A percentile compares a stretch with the other conserved stretches of the same genome.
Conservation (phyloP, 2,329 filamentous ascomycete genomes). For the Calonectria pteridis region DNA sequence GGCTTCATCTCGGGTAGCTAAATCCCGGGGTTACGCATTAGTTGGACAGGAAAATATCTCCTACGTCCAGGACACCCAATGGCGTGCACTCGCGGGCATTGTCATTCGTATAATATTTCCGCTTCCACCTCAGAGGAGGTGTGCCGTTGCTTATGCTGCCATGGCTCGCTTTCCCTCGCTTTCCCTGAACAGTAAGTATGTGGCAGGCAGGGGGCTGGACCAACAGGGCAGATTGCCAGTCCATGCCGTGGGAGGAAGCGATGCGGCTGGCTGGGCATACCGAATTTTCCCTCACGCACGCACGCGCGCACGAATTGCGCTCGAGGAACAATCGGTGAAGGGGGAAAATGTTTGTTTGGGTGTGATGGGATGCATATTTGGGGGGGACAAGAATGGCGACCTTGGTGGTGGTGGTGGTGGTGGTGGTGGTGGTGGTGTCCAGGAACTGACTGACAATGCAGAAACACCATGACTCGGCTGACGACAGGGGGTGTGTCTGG, state of each 20-base stretch:
- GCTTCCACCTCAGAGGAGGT: slow-evolving; percentile 1
- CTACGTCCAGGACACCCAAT: background rate
- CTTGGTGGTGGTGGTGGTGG: background rate
- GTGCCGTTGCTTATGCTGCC: slow-evolving; percentile 11
- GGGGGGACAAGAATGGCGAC: background rate
- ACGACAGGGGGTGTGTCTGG: background rate
- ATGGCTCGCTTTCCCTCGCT: slow-evolving; percentile 2
- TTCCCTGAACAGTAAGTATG: background rate
- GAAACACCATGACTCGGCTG: slow-evolving; percentile 22
- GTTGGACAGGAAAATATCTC: slow-evolving; percentile 12
- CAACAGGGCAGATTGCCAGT: background rate
- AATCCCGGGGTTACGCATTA: slow-evolving; percentile 16
- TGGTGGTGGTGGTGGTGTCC: slow-evolving; percentile 13
- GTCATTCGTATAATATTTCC: slow-evolving; percentile 3
- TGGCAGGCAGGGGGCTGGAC: slow-evolving; percentile 5
- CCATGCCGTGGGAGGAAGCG: background rate
- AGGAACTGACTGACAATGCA: slow-evolving; percentile 4
- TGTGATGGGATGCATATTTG: slow-evolving; percentile 4
- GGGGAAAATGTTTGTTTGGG: background rate
- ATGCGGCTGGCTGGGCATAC: background rate
- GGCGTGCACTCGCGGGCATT: background rate
- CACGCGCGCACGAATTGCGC: background rate
- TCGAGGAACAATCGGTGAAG: slow-evolving; percentile 6
- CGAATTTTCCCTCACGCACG: background rate
- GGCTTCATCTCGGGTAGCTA: slow-evolving; percentile 6